These are phyloP conservation scores for Aureobasidium sp. DNA, from an alignment of 2,329 filamentous ascomycete genomes.

Conservation along the genomic window DNA sequence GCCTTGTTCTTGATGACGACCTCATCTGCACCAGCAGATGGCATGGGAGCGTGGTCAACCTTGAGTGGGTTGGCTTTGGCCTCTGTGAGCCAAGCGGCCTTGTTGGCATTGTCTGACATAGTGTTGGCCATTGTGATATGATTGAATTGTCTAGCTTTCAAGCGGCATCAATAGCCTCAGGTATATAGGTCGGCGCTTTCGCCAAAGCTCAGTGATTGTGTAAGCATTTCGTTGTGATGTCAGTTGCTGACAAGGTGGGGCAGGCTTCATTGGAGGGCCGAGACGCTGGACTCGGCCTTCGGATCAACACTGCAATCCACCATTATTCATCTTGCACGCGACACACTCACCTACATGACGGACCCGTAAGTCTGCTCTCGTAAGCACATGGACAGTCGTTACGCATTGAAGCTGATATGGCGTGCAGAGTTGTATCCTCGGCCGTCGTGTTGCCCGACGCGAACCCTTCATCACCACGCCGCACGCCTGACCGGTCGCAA, in stretches of 20 bases:
- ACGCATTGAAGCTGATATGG: not conserved
- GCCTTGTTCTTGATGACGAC: constrained; percentile 30
- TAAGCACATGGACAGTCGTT: not conserved
- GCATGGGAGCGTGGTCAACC: constrained; percentile 25
- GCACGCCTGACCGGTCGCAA: not conserved
- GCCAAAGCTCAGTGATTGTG: not conserved
- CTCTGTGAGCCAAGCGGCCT: constrained; percentile 17
- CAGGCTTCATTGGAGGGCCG: not conserved
- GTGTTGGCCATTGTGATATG: constrained; percentile 14
- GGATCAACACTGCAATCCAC: not conserved
- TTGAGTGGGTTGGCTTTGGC: constrained; percentile 16
- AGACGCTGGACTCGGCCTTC: not conserved
- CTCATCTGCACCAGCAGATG: constrained; percentile 26
- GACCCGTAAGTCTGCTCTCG: not conserved
- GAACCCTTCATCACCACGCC: constrained; percentile 2
- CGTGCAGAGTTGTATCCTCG: not conserved
- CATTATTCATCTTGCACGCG: not conserved
- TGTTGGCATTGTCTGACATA: constrained; percentile 11
- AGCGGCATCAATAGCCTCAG: too few species aligned
- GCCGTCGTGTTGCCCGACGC: constrained; percentile 8
- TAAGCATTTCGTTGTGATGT: constrained; percentile 1
- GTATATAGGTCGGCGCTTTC: not conserved
- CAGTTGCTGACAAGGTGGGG: not conserved
- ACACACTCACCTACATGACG: not conserved
- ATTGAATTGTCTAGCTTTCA: too few species aligned